phyloP scores from a whole-genome alignment of 169 alveolate genomes.

The Plasmodium gonderi region DNA sequence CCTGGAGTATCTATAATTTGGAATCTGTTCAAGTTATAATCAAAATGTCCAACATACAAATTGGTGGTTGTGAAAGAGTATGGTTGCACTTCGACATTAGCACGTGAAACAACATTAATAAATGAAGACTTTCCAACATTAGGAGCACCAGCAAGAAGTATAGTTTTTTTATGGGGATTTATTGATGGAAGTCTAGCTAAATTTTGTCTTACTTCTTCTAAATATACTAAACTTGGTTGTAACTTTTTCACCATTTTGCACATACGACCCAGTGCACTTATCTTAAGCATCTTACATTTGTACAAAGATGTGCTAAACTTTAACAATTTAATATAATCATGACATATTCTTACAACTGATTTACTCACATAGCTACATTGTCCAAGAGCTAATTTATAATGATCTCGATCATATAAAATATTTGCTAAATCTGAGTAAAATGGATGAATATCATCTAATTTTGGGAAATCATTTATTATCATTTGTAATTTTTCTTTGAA shows the following conservation, averaged over 20 bases:
- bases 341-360: conserved; percentile 94
- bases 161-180: conserved; percentile 95
- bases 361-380: conserved; percentile 95
- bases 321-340: conserved; percentile 96
- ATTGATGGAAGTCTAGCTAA: conserved; percentile 96
- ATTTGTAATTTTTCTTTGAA: conserved; percentile 94
- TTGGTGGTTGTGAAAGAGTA: conserved; percentile 99
- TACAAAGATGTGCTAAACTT: conserved; percentile 98
- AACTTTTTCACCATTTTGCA: conserved; percentile 97
- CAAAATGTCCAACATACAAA: conserved; percentile 99
- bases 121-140: conserved; percentile 99
- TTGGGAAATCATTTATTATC: conserved; percentile 96
- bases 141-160: conserved; percentile 98
- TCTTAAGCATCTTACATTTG: conserved; percentile 97
- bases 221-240: conserved; percentile 93
- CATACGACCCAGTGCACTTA: conserved; percentile 99
- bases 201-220: conserved; percentile 99
- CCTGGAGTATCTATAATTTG: conserved; percentile 99
- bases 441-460: conserved; percentile 99
- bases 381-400: conserved; percentile 98
- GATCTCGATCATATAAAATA: conserved; percentile 99
- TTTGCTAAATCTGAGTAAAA: conserved; percentile 98
- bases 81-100: conserved; percentile 98
- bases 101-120: conserved; percentile 96
- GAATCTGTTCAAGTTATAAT: conserved; percentile 96